These are phyloP conservation scores for Suhomyces emberorum DNA, from an alignment of 805 yeast genomes.

Conservation along the genomic window DNA sequence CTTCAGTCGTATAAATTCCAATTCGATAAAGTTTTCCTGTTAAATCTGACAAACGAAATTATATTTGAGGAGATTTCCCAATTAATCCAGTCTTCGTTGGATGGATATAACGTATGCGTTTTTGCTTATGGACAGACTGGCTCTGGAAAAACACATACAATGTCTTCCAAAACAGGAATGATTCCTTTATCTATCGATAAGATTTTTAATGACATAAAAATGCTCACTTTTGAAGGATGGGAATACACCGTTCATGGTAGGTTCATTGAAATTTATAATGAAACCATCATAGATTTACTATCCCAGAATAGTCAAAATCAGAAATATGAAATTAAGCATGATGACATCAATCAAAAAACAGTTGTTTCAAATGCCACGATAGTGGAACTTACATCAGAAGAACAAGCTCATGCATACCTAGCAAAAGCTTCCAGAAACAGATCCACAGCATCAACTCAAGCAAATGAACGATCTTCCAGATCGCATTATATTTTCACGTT, in stretches of 20 bases:
- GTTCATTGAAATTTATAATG: constrained; percentile 88
- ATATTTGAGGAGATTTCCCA: constrained; percentile 85
- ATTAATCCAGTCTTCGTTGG: constrained; percentile 70
- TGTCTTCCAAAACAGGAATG: constrained; percentile 77
- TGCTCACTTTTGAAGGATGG: constrained; percentile 58
- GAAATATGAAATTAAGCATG: constrained; percentile 73
- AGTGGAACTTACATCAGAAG: constrained; percentile 42
- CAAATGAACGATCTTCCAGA: constrained; percentile 84
- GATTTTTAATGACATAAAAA: constrained; percentile 57
- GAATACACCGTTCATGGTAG: constrained; percentile 61
- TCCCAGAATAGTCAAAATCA: constrained; percentile 15
- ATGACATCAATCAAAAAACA: constrained; percentile 51
- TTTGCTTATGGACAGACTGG: constrained; percentile 96
- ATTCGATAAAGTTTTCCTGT: constrained; percentile 77
- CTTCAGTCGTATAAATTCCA: constrained; percentile 40
- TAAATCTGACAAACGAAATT: constrained; percentile 49
- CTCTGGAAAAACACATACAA: constrained; percentile 90
- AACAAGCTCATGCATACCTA: constrained; percentile 50
- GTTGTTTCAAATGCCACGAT: constrained; percentile 57
- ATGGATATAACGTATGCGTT: constrained; percentile 89
- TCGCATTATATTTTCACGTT: constrained; percentile 84
- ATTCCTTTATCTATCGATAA: constrained; percentile 72
- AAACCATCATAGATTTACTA: constrained; percentile 68
- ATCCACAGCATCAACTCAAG: constrained; percentile 75
- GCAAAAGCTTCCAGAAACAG: constrained; percentile 57